Evolutionary conservation across 2,329 filamentous ascomycete species (phyloP), one percentile per base, ranked within the genome.

Genomic region (Fusarium sp.): DNA sequence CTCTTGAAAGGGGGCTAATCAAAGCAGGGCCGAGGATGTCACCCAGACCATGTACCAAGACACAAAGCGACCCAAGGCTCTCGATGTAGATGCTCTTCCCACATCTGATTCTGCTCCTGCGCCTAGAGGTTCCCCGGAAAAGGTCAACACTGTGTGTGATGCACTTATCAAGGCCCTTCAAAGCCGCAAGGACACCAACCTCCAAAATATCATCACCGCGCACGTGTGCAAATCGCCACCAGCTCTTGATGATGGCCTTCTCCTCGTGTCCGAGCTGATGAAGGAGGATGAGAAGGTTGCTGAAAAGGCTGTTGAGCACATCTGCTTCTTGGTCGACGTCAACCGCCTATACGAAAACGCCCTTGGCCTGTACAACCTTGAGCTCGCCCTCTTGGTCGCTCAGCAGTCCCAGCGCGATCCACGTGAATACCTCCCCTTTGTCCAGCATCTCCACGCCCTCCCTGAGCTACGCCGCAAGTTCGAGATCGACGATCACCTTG

Each of bases 401-500:
- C 97, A 99, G 80, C 95, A 98, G 80, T 97, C 95, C 0, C 97
- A 99, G 83, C 94, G 96, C 80, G 97, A 99, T 78, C 97, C 97
- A 1, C 88, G 95, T 76, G 97, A 99, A 82, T 99, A 99, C 77
- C 89, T 98, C 9, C 97, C 97, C 5, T 98, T 98, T 80, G 91
- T 99, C 60, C 95, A 98, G 79, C 92, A 92, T 38, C 88, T 99
- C 3, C 94, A 98, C 80, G 88, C 92, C 70, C 88, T 97, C 76
- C 84, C 93, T 0, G 87, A 90, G 13, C 82, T 93, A 13, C 91
- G 95, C 22, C 91, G 94, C 50, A 89, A 91, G 62, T 98, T 95
- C 76, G 91, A 91, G 47, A 97, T 99, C 62, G 97, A 99, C 80
- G 93, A 98, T 79, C 92, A 98, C 79, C 90, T 99, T 5, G 90